Conservation (phyloP, 169 alveolate species). For the Cystoisospora suis region DNA sequence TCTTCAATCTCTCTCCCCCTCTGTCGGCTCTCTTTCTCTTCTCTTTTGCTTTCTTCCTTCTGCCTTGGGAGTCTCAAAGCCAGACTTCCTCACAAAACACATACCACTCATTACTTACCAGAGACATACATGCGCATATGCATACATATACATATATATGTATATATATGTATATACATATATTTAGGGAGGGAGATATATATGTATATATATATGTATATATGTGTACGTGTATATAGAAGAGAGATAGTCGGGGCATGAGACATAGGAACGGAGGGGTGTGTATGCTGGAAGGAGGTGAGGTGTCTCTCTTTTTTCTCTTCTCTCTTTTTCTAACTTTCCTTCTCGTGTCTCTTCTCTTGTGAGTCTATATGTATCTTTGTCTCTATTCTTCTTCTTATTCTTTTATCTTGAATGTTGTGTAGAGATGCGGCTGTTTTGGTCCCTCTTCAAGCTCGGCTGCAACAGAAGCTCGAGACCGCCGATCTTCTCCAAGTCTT, state of each 20-base stretch:
- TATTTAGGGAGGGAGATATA: neutral
- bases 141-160: neutral
- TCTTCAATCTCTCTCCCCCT: too few species aligned
- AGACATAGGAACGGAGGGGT: neutral
- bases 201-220: neutral
- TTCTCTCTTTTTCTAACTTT: neutral
- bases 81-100: too few species aligned
- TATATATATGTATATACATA: neutral
- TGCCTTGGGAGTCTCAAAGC: too few species aligned
- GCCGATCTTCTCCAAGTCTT: constrained; percentile 75
- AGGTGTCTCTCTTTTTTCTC: neutral
- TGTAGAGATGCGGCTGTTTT: constrained; percentile 82
- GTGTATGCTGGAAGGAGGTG: neutral
- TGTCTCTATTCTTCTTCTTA: too few species aligned
- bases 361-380: too few species aligned
- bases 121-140: neutral
- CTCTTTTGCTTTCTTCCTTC: neutral
- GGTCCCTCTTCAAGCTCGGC: constrained; percentile 78
- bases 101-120: too few species aligned
- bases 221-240: too few species aligned
- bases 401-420: neutral
- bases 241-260: too few species aligned
- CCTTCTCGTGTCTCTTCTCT: too few species aligned
- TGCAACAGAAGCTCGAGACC: constrained; percentile 72
- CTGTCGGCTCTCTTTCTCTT: neutral